Base-by-base conservation (phyloP, 306 rosid species). In the Cyclanthera cordifolia region DNA sequence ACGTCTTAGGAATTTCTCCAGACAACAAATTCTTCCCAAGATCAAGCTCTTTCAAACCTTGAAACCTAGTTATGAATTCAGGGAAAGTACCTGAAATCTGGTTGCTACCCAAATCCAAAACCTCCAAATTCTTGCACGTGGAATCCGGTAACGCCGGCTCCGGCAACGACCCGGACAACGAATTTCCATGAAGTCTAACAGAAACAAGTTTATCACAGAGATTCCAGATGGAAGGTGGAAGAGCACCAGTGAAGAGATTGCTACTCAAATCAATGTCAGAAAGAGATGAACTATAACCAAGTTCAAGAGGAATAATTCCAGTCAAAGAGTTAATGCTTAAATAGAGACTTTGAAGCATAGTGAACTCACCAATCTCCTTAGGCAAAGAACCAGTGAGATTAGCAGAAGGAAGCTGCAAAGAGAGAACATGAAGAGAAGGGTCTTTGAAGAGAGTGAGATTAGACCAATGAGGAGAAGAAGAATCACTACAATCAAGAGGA, bases 311-410 rank as follows among this genome's bases (percentile, higher is more conserved):
- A 69, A 94, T 69, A 10, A 80, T 49, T 30, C 97, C 99, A 37
- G 32, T 74, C 56, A 94, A 68, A 1, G 94, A 90, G 52, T 90
- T 94, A 20, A 94, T 63, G 78, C 80, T 85, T 50, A 94, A 95
- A 24, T 86, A 88, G 72, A 94, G 82, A 52, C 95, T 90, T 69
- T 79, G 82, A 21, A 94, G 91, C 91, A 88, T 79, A 34, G 97
- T 82, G 20, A 94, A 86, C 82, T 81, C 95, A 10, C 89, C 94
- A 45, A 94, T 45, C 85, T 94, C 96, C 61, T 85, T 82, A 1
- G 99, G 95, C 39, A 94, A 80, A 1, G 90, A 88, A 54, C 99
- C 99, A 39, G 99, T 69, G 74, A 94, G 96, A 78, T 94, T 94
- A 3, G 99, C 99, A 19, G 97, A 86, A 19, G 99, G 99, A 37